Base-by-base conservation (phyloP, 1,139 yeast species). In the Maudiozyma humilis region DNA sequence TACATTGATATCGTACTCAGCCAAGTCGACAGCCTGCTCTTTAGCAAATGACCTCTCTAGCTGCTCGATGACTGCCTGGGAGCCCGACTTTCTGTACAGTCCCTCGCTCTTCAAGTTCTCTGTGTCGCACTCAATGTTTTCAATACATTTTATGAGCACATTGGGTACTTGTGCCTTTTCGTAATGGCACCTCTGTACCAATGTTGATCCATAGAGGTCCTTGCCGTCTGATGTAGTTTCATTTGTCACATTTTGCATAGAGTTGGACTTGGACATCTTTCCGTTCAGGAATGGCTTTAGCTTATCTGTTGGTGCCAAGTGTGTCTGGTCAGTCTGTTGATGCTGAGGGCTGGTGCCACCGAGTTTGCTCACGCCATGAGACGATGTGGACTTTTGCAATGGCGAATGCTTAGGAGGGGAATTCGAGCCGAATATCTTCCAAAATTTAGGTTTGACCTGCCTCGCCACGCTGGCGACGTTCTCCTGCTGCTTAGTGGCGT, bases 51-150 rank as follows among this genome's bases (percentile, higher is more conserved):
- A 72, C 48, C 59, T 46, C 40, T 61, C 65, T 18, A 60, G 49
- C 27, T 54, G 53, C 36, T 62, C 65, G 25, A 62, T 55, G 14
- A 55, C 63, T 51, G 86, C 78, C 43, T 87, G 86, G 13, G 91
- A 78, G 2, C 97, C 98, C 18, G 94, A 83, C 51, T 89, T 83
- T 55, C 98, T 74, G 66, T 91, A 91, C 34, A 91, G 75, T 4
- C 98, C 98, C 64, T 89, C 97, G 35, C 72, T 68, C 40, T 72
- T 78, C 54, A 62, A 43, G 39, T 44, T 85, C 60, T 8, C 95
- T 89, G 50, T 88, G 69, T 36, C 45, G 3, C 62, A 60, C 64
- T 89, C 96, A 41, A 91, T 87, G 56, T 83, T 94, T 32, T 70
- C 68, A n/a, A 88, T 66, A 65, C 96, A 87, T 46, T 79, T 71